Conservation (phyloP, 192 early-diverging fungal species). For the Rhizoclosmatium globosum region DNA sequence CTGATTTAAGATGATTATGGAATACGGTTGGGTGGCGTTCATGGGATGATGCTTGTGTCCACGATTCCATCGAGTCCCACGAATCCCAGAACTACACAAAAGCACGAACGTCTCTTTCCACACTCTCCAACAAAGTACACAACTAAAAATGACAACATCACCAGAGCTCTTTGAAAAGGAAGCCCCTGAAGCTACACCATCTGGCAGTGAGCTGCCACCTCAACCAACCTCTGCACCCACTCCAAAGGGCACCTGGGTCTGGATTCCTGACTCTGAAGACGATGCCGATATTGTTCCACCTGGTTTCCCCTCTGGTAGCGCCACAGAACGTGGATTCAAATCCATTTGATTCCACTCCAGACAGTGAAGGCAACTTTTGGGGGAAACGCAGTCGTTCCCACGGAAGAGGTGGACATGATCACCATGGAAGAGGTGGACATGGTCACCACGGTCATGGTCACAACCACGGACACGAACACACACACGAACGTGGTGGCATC, state of each 20-base stretch:
- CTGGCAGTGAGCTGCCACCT: neutral
- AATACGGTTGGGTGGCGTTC: neutral
- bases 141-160: neutral
- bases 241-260: neutral
- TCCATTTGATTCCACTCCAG: neutral
- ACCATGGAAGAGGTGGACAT: neutral
- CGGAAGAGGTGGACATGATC: neutral
- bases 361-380: too few relatives aligned
- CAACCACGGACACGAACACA: neutral
- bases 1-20: neutral
- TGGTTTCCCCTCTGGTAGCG: neutral
- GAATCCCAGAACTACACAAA: neutral
- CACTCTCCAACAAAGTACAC: neutral
- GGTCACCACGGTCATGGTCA: neutral
- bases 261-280: neutral
- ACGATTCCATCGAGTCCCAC: neutral
- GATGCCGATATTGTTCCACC: neutral
- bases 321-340: neutral
- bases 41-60: neutral
- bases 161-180: neutral
- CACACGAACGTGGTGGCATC: neutral
- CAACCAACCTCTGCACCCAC: neutral
- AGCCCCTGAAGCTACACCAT: neutral
- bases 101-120: neutral
- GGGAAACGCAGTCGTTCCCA: neutral